Percentiles rank a stretch among this genome's conserved stretches.
phyloP scores from a whole-genome alignment of 495 filamentous ascomycete genomes.

The Friedmanniomyces simplex region DNA sequence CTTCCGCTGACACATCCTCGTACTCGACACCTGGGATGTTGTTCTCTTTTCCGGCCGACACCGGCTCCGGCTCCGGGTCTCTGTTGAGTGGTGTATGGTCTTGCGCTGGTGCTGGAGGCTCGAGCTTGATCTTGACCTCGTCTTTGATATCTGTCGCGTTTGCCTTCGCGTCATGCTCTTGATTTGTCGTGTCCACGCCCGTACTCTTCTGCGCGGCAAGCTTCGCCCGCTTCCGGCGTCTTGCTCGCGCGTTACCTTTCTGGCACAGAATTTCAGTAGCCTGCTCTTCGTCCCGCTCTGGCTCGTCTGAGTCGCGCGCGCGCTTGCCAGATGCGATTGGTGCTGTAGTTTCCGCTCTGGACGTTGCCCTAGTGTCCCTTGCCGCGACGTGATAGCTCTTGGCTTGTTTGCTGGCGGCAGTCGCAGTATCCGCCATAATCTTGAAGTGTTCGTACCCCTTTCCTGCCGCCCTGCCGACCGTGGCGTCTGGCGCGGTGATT shows the following conservation, averaged over 20 bases:
- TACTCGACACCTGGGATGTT: constrained; percentile 24
- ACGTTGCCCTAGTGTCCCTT: not conserved
- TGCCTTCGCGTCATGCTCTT: not conserved
- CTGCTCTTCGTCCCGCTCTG: not conserved
- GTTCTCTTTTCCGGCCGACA: constrained; percentile 6
- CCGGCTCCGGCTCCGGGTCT: not conserved
- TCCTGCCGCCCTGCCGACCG: constrained; percentile 1
- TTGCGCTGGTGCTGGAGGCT: not conserved
- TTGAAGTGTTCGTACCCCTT: constrained; percentile 8
- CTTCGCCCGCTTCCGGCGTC: not conserved
- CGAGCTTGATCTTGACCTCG: not conserved
- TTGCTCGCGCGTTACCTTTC: not conserved
- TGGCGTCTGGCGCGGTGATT: constrained; percentile 5
- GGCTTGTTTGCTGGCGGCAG: constrained; percentile 22
- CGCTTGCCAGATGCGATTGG: not conserved
- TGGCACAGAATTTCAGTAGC: not conserved
- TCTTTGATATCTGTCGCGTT: not conserved
- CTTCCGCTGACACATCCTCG: constrained; percentile 33
- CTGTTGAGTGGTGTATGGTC: not conserved
- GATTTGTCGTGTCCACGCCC: not conserved
- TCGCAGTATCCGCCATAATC: not conserved
- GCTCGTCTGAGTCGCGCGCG: not conserved
- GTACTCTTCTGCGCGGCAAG: not conserved
- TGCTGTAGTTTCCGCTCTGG: not conserved
- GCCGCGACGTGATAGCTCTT: not conserved